Percentiles rank a stretch among this genome's conserved stretches.
Conservation (phyloP, 352 stramenopile species). For the Globisporangium takayamanum region DNA sequence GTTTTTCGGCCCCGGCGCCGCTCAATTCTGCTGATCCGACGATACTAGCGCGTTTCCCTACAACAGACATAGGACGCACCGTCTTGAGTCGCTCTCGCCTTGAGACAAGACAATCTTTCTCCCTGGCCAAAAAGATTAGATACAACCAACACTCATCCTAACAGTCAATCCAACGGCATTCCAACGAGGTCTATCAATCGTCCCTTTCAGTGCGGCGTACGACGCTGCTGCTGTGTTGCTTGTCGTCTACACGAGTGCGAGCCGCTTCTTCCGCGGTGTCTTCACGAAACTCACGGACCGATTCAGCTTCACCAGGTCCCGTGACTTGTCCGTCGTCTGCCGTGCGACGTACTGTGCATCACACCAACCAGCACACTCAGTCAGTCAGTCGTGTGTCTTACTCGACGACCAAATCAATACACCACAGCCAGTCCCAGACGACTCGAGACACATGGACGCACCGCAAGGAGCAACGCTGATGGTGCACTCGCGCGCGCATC, state of each 20-base stretch:
- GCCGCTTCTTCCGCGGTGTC: conserved; percentile 14
- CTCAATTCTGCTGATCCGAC: no score
- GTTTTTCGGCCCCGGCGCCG: no score
- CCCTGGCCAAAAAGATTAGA: no score
- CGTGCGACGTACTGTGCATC: conserved; percentile 4
- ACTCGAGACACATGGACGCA: neutral
- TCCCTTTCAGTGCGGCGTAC: neutral
- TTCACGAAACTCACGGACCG: conserved; percentile 12
- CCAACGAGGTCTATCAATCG: no score
- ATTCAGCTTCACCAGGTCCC: conserved; percentile 3
- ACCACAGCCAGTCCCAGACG: neutral
- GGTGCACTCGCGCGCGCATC: neutral
- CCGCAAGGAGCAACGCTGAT: neutral
- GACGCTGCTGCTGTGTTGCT: neutral
- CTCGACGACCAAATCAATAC: neutral
- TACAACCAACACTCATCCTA: no score
- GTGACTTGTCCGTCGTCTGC: conserved; percentile 2
- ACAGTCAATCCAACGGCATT: no score
- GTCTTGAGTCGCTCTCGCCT: no score
- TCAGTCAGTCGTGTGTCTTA: neutral
- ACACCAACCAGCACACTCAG: neutral
- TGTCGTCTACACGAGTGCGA: conserved; percentile 4
- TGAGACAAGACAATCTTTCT: no score
- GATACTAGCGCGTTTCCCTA: no score
- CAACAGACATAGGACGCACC: no score